phyloP scores from a whole-genome alignment of 1,284 basidiomycete genomes.

The Wolfiporia cocos region DNA sequence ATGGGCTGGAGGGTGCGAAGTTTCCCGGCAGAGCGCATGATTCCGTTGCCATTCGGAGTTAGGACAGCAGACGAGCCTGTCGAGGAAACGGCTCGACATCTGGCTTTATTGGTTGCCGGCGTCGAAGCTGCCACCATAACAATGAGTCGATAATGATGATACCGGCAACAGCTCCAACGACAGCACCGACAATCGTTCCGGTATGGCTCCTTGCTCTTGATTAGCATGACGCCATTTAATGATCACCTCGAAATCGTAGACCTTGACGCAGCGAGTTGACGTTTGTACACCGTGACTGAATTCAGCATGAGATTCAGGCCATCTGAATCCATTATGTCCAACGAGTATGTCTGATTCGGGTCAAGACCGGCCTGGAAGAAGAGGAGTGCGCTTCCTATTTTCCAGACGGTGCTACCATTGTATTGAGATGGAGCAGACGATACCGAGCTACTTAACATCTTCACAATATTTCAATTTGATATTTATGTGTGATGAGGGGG shows the following conservation, averaged over 20 bases:
- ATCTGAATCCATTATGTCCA: conserved; percentile 20
- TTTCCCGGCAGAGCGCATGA: too few relatives aligned
- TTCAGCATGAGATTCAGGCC: conserved; percentile 15
- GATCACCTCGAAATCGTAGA: background rate
- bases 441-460: too few relatives aligned
- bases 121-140: conserved; percentile 6
- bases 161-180: conserved; percentile 6
- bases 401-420: conserved; percentile 28
- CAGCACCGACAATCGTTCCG: conserved; percentile 9
- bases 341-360: conserved; percentile 20
- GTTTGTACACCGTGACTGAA: conserved; percentile 15
- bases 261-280: too few relatives aligned
- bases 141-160: conserved; percentile 7
- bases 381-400: conserved; percentile 27
- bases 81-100: conserved; percentile 1
- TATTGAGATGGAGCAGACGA: too few relatives aligned
- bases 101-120: background rate
- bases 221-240: background rate
- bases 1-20: background rate
- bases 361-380: conserved; percentile 29
- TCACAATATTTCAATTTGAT: too few relatives aligned
- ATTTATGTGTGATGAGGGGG: too few relatives aligned
- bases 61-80: too few relatives aligned
- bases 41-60: too few relatives aligned
- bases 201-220: background rate